Conservation (phyloP, 1,284 basidiomycete genomes). For the Fomitopsis betulina region DNA sequence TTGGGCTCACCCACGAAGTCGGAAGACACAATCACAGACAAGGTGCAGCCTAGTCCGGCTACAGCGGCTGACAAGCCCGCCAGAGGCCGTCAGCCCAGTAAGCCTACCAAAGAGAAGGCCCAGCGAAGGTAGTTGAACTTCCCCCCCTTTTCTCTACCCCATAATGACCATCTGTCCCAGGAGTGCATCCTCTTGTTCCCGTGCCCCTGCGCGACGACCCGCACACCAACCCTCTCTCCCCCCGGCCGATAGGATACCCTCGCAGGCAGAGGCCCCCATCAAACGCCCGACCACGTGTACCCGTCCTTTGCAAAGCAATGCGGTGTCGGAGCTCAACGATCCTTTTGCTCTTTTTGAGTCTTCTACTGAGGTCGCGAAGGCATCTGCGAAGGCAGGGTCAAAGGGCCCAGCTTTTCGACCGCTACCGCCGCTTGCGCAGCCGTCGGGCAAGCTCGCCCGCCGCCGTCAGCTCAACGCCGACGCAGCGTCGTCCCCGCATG, state of each 20-base stretch:
- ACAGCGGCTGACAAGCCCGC: slow-evolving; percentile 22
- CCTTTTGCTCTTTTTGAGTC: slow-evolving; percentile 44
- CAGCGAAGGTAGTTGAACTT: slow-evolving; percentile 24
- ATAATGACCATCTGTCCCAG: slow-evolving; percentile 24
- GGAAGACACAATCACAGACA: slow-evolving; percentile 10
- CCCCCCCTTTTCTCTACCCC: not conserved
- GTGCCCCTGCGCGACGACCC: slow-evolving; percentile 41
- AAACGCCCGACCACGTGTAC: slow-evolving; percentile 24
- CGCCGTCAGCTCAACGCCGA: slow-evolving; percentile 41
- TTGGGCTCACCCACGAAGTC: slow-evolving; percentile 22
- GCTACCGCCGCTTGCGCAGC: slow-evolving; percentile 39
- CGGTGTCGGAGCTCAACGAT: slow-evolving; percentile 39
- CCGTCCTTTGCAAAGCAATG: not conserved
- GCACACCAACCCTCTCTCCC: slow-evolving; percentile 55
- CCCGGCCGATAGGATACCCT: slow-evolving; percentile 38
- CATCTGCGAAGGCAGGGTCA: slow-evolving; percentile 19
- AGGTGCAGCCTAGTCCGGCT: slow-evolving; percentile 9
- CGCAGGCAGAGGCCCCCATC: slow-evolving; percentile 55
- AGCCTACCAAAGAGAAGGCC: slow-evolving; percentile 29
- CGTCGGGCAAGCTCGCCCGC: slow-evolving; percentile 49
- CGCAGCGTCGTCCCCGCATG: slow-evolving; percentile 31
- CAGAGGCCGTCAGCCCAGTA: slow-evolving; percentile 30
- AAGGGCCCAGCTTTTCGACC: slow-evolving; percentile 28
- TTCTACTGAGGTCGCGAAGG: slow-evolving; percentile 16
- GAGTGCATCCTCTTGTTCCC: slow-evolving; percentile 43